Conservation (phyloP, 371 early-diverging fungal species). For the Chytridium lagenaria region DNA sequence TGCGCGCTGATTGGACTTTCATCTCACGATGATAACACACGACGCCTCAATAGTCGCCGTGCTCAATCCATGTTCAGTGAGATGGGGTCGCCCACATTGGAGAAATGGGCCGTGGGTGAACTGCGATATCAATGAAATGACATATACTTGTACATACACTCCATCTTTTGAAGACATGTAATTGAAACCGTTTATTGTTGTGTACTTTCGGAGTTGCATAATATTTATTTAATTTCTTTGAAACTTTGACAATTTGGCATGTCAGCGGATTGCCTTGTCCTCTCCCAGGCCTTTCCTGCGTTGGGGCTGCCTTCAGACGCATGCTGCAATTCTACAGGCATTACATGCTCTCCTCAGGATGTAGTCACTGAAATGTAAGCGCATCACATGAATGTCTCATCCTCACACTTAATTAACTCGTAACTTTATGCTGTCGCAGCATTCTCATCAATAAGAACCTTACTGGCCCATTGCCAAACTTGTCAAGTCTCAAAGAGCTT, state of each 20-base stretch:
- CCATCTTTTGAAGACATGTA: not conserved
- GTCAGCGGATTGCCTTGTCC: not conserved
- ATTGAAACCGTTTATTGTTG: too few species aligned
- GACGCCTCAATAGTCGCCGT: not conserved
- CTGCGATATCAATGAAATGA: not conserved
- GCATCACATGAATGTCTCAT: not conserved
- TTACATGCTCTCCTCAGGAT: not conserved
- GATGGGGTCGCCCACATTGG: not conserved
- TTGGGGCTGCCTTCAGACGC: not conserved
- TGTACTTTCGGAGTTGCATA: too few species aligned
- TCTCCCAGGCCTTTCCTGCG: not conserved
- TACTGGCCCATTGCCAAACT: not conserved
- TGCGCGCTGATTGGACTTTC: conserved; percentile 5
- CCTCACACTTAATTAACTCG: too few species aligned
- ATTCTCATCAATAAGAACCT: not conserved
- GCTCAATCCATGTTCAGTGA: not conserved
- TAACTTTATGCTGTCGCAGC: not conserved
- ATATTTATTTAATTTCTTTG: too few species aligned
- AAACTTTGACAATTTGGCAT: not conserved
- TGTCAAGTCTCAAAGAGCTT: not conserved
- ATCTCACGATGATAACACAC: not conserved
- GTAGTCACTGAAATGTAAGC: not conserved
- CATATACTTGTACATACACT: not conserved
- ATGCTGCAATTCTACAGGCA: conserved; percentile 4
- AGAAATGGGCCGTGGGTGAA: not conserved